Conservation (phyloP, 176 grass and related monocot genomes). For the Elaeis guineensis region DNA sequence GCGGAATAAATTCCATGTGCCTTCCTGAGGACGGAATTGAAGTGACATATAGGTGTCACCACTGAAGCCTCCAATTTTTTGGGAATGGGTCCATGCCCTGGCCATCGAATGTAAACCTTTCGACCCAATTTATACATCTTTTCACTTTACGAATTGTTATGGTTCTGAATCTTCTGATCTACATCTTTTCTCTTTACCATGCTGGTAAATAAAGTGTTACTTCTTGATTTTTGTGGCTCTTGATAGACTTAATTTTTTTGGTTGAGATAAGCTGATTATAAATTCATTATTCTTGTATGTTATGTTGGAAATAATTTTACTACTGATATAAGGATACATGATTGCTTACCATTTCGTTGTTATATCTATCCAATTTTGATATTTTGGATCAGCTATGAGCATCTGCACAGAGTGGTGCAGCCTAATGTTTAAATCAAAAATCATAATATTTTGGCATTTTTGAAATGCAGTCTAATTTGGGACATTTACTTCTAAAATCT, state of each 20-base stretch:
- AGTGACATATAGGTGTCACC: neutral
- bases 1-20: constrained; percentile 8
- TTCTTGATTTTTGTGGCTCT: constrained; percentile 2
- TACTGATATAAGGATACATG: too few species aligned
- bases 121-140: neutral
- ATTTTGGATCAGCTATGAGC: too few species aligned
- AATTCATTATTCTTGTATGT: constrained; percentile 33
- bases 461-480: too few species aligned
- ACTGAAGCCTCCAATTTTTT: neutral
- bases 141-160: neutral
- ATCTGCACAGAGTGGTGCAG: too few species aligned
- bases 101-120: too few species aligned
- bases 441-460: too few species aligned
- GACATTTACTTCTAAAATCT: too few species aligned
- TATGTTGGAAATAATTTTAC: constrained; percentile 13
- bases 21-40: neutral
- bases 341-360: too few species aligned
- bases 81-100: too few species aligned
- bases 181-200: neutral
- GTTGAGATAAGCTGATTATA: neutral
- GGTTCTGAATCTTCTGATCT: neutral
- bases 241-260: neutral
- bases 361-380: too few species aligned
- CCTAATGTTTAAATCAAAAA: too few species aligned
- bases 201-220: constrained; percentile 27